Evolutionary conservation across 2,329 filamentous ascomycete species (phyloP).

Genomic region (Pyricularia sp.): DNA sequence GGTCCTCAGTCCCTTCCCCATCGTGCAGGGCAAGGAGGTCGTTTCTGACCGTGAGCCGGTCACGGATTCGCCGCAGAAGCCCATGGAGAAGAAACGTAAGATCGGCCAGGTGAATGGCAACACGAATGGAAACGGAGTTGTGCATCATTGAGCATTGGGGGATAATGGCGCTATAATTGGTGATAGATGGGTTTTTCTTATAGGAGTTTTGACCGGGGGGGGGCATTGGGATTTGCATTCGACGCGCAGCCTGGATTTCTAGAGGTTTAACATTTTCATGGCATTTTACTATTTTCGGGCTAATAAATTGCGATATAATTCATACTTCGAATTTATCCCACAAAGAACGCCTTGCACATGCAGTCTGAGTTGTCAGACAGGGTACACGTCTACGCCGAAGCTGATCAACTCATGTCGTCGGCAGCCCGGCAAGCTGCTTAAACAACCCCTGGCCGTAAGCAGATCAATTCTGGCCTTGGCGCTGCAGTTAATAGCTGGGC

Average conservation of each 20-base stretch:
- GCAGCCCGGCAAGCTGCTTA: too few species aligned
- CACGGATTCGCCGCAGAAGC: conserved; percentile 18
- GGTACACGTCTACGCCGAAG: too few species aligned
- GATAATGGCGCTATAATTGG: not conserved
- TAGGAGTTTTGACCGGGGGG: not conserved
- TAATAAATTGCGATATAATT: not conserved
- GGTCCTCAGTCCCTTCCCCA: conserved; percentile 59
- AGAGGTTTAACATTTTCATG: not conserved
- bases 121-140: not conserved
- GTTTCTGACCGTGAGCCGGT: conserved; percentile 38
- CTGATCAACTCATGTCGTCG: too few species aligned
- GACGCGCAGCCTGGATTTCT: not conserved
- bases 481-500: not conserved
- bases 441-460: too few species aligned
- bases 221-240: not conserved
- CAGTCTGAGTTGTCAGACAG: too few species aligned
- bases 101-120: not conserved
- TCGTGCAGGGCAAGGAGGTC: conserved; percentile 45
- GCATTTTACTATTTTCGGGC: not conserved
- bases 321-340: not conserved
- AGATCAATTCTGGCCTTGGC: too few species aligned
- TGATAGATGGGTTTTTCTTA: not conserved
- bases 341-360: not conserved
- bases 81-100: conserved; percentile 6
- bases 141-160: not conserved